phyloP scores from a whole-genome alignment of 2,329 filamentous ascomycete species.

The Stagonosporopsis vannaccii region DNA sequence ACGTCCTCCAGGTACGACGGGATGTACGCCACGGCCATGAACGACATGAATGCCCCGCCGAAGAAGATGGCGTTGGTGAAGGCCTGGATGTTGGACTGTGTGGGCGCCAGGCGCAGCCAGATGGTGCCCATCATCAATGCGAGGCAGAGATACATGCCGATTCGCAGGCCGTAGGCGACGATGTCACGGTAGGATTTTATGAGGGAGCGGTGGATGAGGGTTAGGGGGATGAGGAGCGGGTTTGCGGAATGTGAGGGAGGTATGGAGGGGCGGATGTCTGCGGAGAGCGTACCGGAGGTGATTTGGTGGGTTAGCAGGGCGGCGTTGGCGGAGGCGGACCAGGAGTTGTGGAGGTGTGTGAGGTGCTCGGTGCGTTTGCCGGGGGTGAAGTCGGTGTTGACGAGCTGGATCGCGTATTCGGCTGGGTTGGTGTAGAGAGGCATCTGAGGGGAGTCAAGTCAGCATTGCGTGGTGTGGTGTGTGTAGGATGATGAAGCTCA shows the following conservation, averaged over 20 bases:
- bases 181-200: constrained; percentile 87
- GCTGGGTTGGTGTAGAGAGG: constrained; percentile 79
- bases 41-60: constrained; percentile 61
- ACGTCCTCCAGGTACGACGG: constrained; percentile 84
- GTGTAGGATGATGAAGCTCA: not conserved
- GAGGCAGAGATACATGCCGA: constrained; percentile 82
- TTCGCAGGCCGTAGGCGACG: constrained; percentile 81
- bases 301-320: constrained; percentile 33
- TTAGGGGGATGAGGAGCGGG: constrained; percentile 61
- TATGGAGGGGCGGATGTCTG: not conserved
- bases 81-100: constrained; percentile 77
- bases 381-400: constrained; percentile 77
- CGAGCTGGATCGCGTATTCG: constrained; percentile 78
- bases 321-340: constrained; percentile 59
- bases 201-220: constrained; percentile 78
- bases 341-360: constrained; percentile 61
- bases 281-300: constrained; percentile 21
- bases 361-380: constrained; percentile 59
- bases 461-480: not conserved
- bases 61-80: constrained; percentile 80
- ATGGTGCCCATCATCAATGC: constrained; percentile 90
- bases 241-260: constrained; percentile 47
- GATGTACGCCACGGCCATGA: constrained; percentile 76
- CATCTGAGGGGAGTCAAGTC: constrained; percentile 52
- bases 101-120: constrained; percentile 74